Evolutionary conservation across 2,329 filamentous ascomycete genomes (phyloP).

Genomic region (Fusarium zealandicum): DNA sequence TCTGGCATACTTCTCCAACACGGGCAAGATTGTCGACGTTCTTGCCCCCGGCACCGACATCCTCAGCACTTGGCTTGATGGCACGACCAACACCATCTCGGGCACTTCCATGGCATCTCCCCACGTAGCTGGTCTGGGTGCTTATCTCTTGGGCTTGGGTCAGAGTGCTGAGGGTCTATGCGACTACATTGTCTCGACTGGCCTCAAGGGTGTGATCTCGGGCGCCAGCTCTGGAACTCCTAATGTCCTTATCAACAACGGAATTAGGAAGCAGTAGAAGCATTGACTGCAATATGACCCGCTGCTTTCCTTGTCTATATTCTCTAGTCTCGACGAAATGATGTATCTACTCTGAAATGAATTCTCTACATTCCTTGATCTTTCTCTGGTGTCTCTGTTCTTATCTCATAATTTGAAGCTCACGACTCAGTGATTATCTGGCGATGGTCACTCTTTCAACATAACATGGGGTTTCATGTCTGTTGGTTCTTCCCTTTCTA

Average conservation of each 20-base stretch:
- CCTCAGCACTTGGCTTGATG: conserved; percentile 56
- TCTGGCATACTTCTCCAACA: conserved; percentile 61
- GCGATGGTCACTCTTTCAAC: no score
- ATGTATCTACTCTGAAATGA: no score
- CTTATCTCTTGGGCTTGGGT: conserved; percentile 51
- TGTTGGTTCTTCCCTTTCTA: no score
- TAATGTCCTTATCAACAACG: conserved; percentile 35
- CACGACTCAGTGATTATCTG: no score
- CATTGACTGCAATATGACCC: neutral
- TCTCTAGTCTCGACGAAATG: no score
- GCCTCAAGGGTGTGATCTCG: conserved; percentile 19
- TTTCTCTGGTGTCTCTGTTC: no score
- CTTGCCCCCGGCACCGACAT: conserved; percentile 59
- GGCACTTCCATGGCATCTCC: conserved; percentile 56
- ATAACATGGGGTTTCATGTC: no score
- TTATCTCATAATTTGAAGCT: no score
- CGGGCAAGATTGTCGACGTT: conserved; percentile 57
- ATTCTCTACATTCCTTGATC: no score
- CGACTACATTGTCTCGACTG: conserved; percentile 30
- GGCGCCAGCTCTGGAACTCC: conserved; percentile 20
- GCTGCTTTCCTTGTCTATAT: neutral
- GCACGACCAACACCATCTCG: conserved; percentile 50
- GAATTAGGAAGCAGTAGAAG: conserved; percentile 11
- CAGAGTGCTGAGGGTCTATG: conserved; percentile 32
- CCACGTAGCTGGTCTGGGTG: conserved; percentile 52